Evolutionary conservation across 140 eudicot species (phyloP), one percentile per base, ranked within the genome.

Genomic region (Stevia rebaudiana): DNA sequence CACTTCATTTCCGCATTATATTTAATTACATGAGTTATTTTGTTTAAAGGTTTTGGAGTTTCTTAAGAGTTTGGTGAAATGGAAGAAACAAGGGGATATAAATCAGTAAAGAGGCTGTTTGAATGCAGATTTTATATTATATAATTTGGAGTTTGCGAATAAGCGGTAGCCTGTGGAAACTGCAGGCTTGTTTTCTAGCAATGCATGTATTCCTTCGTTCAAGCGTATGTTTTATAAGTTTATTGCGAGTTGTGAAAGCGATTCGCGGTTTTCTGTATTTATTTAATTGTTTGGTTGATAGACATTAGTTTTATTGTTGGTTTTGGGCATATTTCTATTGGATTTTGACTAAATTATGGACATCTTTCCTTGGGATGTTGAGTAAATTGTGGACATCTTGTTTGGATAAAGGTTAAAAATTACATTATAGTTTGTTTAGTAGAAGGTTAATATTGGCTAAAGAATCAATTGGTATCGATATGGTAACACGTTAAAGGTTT

Each of bases 31-130:
- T 50, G 44, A 22, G 1, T 22, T 12, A 6, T 11, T 30, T 23
- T 10, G 41, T 6, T 0, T 53, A 42, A 11, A 74, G 79, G 95
- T 87, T 16, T 48, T 77, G 24, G 75, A 79, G n/a, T 87, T 87
- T 67, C 82, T 87, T 7, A 79, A 74, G 71, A 65, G 79, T 28
- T 67, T 87, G 10, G 88, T 84, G 72, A 71, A 72, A 69, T 81
- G 84, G 84, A 84, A 74, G 67, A 74, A 71, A 63, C 67, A 66
- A 37, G 33, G 10, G 49, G 69, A 67, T 25, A 40, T 22, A 64
- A 50, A 56, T 23, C 19, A 48, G 13, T 74, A 28, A 51, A 23
- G 49, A 11, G 24, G 62, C 7, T 56, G 66, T 23, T n/a, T 58
- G 68, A 50, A 61, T 74, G 59, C 57, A 28, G 57, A 48, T 57